These are phyloP conservation scores for Fusarium chuoi DNA, from an alignment of 2,329 filamentous ascomycete genomes.

Conservation along the genomic window DNA sequence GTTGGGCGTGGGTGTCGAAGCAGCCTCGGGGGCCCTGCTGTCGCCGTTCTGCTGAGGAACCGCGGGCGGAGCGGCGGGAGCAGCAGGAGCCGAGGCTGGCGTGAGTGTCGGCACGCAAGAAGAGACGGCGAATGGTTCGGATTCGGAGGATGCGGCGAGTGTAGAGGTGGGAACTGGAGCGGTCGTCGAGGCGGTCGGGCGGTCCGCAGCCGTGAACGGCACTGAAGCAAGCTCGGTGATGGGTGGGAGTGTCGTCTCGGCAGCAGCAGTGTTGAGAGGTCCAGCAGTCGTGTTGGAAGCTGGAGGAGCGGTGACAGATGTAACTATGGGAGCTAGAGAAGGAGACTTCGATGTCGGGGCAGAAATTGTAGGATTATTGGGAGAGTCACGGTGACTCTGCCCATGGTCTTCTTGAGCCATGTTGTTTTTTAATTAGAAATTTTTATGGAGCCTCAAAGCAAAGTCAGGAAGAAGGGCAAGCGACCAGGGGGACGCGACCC, in stretches of 20 bases:
- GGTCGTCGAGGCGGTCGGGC: slow-evolving; percentile 32
- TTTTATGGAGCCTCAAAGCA: slow-evolving; percentile 51
- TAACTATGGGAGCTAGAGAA: slow-evolving; percentile 39
- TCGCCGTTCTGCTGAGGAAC: slow-evolving; percentile 48
- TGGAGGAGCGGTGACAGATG: slow-evolving; percentile 34
- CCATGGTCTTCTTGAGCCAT: slow-evolving; percentile 48
- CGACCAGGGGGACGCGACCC: slow-evolving; percentile 46
- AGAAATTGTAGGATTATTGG: slow-evolving; percentile 42
- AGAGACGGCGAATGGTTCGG: slow-evolving; percentile 26
- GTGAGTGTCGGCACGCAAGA: slow-evolving; percentile 27
- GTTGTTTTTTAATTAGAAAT: slow-evolving; percentile 50
- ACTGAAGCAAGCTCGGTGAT: slow-evolving; percentile 31
- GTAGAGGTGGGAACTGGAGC: slow-evolving; percentile 27
- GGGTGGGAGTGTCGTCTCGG: slow-evolving; percentile 33
- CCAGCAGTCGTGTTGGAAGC: slow-evolving; percentile 27
- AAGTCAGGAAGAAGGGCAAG: slow-evolving; percentile 47
- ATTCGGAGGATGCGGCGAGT: slow-evolving; percentile 23
- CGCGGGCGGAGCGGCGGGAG: slow-evolving; percentile 29
- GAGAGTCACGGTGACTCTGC: slow-evolving; percentile 46
- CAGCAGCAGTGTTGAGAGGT: slow-evolving; percentile 20
- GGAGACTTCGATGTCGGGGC: slow-evolving; percentile 40
- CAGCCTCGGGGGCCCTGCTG: slow-evolving; percentile 44
- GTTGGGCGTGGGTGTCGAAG: slow-evolving; percentile 32
- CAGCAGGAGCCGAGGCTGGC: slow-evolving; percentile 31
- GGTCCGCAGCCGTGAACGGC: slow-evolving; percentile 25